Conservation (phyloP, 2,329 filamentous ascomycete species). For the Exserohilum rostratum region DNA sequence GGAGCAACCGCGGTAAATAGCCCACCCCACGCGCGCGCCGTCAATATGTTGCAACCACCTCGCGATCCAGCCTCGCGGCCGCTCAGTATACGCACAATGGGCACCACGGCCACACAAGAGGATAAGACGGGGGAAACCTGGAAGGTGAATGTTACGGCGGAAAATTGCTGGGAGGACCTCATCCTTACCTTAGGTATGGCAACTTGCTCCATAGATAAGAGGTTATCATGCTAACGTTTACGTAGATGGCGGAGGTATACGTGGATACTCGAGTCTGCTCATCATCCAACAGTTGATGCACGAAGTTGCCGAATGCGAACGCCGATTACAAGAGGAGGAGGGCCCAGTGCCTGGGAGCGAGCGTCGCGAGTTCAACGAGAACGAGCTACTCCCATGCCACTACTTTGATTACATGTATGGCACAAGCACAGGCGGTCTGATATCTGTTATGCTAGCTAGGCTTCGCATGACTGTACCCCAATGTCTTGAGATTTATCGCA, state of each 20-base stretch:
- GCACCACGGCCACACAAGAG: slow-evolving; percentile 41
- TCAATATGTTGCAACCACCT: slow-evolving; percentile 38
- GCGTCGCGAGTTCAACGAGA: slow-evolving; percentile 45
- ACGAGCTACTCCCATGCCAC: slow-evolving; percentile 56
- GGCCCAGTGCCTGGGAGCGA: slow-evolving; percentile 37
- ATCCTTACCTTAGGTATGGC: slow-evolving; percentile 53
- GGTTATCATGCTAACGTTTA: slow-evolving; percentile 22
- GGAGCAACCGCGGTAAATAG: slow-evolving; percentile 18
- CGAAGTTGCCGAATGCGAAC: slow-evolving; percentile 54
- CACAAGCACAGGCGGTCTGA: slow-evolving; percentile 59
- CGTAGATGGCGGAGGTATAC: slow-evolving; percentile 58
- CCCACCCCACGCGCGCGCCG: slow-evolving; percentile 23
- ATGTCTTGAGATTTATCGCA: slow-evolving; percentile 55
- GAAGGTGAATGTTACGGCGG: slow-evolving; percentile 47
- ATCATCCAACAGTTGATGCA: slow-evolving; percentile 58
- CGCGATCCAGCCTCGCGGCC: slow-evolving; percentile 36
- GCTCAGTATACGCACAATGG: slow-evolving; percentile 44
- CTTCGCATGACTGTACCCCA: slow-evolving; percentile 58
- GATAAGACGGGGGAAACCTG: slow-evolving; percentile 54
- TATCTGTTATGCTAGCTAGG: slow-evolving; percentile 57
- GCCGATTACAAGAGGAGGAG: slow-evolving; percentile 52
- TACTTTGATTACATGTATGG: slow-evolving; percentile 63
- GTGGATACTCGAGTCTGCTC: slow-evolving; percentile 58
- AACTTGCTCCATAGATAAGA: not conserved
- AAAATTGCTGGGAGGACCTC: slow-evolving; percentile 56